A percentile compares a stretch with the other conserved stretches of the same genome.
Conservation (phyloP, 495 filamentous ascomycete genomes). For the Penicillium paradoxum region DNA sequence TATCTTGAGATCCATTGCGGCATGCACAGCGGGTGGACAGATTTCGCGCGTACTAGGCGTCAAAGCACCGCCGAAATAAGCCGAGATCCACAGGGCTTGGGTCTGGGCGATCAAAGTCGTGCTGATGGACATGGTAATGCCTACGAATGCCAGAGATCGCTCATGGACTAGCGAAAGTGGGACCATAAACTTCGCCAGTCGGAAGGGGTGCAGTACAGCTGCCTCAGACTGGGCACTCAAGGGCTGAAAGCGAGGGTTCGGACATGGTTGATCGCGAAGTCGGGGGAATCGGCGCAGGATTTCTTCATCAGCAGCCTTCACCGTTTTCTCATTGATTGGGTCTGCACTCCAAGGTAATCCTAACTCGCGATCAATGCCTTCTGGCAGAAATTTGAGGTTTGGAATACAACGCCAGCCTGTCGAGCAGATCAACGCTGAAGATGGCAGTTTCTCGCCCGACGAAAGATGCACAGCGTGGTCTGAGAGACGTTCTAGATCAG, state of each 20-base stretch:
- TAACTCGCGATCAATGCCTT: conserved; percentile 35
- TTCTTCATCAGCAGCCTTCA: conserved; percentile 54
- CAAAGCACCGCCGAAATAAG: conserved; percentile 52
- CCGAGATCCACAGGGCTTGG: conserved; percentile 68
- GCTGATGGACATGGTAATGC: conserved; percentile 59
- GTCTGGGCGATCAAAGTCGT: conserved; percentile 59
- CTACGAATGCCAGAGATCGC: conserved; percentile 62
- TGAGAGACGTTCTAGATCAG: conserved; percentile 52
- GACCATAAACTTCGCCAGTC: conserved; percentile 65
- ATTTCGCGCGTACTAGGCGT: conserved; percentile 21
- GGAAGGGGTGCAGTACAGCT: conserved; percentile 37
- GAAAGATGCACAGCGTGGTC: conserved; percentile 49
- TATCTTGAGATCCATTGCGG: conserved; percentile 12
- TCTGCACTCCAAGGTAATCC: conserved; percentile 36
- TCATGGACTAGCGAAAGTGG: conserved; percentile 53
- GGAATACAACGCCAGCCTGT: conserved; percentile 66
- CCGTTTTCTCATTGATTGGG: conserved; percentile 21
- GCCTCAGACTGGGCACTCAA: conserved; percentile 30
- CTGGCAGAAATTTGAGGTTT: conserved; percentile 58
- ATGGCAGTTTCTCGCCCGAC: conserved; percentile 47
- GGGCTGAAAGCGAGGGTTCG: conserved; percentile 28
- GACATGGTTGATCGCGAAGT: conserved; percentile 41
- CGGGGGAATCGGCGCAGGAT: conserved; percentile 65
- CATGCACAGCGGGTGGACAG: conserved; percentile 19
- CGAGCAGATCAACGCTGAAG: conserved; percentile 61